Evolutionary conservation across 2,329 filamentous ascomycete genomes (phyloP).

Genomic region (Ceratocystis cubensis): DNA sequence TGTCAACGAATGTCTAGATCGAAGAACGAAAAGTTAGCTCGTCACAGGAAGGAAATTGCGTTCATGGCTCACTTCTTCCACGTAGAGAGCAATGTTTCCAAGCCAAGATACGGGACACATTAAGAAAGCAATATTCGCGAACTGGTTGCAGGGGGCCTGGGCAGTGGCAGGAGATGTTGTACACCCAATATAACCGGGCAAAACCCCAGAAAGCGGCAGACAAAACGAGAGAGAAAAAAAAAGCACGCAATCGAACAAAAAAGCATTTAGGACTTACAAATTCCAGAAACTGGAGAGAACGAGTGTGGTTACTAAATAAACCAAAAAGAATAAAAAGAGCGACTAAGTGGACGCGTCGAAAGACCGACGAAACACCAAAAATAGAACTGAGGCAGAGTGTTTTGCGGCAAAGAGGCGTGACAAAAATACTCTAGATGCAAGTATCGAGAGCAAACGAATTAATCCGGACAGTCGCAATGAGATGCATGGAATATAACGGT

Average conservation of each 20-base stretch:
- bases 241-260: background rate
- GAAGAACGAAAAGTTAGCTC: background rate
- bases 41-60: background rate
- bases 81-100: too few relatives aligned
- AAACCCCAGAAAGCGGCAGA: background rate
- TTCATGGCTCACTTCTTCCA: too few relatives aligned
- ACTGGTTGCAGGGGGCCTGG: too few relatives aligned
- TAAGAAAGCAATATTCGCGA: too few relatives aligned
- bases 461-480: background rate
- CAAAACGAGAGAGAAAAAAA: background rate
- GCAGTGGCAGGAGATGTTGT: too few relatives aligned
- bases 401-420: background rate
- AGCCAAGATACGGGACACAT: too few relatives aligned
- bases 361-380: background rate
- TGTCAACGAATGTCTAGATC: conserved; percentile 39
- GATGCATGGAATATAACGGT: background rate
- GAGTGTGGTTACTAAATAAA: conserved; percentile 3
- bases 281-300: conserved; percentile 10
- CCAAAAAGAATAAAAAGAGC: conserved; percentile 11
- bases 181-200: too few relatives aligned
- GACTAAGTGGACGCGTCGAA: background rate
- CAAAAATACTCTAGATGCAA: conserved; percentile 7
- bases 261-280: background rate
- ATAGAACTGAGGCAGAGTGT: conserved; percentile 9
- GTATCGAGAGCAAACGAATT: conserved; percentile 6